Conservation (phyloP, 176 grass and related monocot genomes). For the Carex pumila region DNA sequence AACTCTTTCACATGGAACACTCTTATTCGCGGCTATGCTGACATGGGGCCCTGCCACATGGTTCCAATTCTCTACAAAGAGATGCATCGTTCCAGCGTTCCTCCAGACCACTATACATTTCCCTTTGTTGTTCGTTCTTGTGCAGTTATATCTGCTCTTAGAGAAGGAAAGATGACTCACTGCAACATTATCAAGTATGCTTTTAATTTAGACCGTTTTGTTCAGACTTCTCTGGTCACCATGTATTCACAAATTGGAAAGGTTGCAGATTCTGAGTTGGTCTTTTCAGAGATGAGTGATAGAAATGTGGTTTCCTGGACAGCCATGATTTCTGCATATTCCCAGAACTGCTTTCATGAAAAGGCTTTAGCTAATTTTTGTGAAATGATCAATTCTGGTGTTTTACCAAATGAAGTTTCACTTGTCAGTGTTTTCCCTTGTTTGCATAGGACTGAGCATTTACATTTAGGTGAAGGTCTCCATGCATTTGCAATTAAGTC, state of each 20-base stretch:
- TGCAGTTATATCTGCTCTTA: constrained; percentile 20
- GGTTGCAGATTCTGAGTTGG: constrained; percentile 39
- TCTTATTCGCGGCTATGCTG: constrained; percentile 47
- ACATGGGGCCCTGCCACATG: constrained; percentile 25
- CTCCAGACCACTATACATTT: constrained; percentile 65
- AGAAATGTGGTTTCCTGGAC: constrained; percentile 72
- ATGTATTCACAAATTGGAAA: constrained; percentile 70
- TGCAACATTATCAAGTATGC: constrained; percentile 50
- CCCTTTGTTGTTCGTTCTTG: constrained; percentile 69
- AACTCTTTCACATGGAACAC: constrained; percentile 81
- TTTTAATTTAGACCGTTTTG: constrained; percentile 29
- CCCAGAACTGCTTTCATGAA: constrained; percentile 47
- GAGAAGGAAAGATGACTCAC: constrained; percentile 50
- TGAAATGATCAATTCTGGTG: constrained; percentile 33
- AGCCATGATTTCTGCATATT: constrained; percentile 74
- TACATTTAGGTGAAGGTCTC: constrained; percentile 36
- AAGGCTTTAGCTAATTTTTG: constrained; percentile 48
- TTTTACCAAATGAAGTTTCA: constrained; percentile 62
- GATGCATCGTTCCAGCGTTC: constrained; percentile 49
- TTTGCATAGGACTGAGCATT: constrained; percentile 33
- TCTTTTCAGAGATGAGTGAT: constrained; percentile 40
- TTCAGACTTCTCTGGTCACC: constrained; percentile 43
- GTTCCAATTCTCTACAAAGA: constrained; percentile 45
- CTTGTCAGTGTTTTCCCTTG: constrained; percentile 76
- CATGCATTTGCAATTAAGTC: constrained; percentile 55